Evolutionary conservation across 371 early-diverging fungal species (phyloP), one percentile per base, ranked within the genome.

Genomic region (Syncephalastrum racemosum): DNA sequence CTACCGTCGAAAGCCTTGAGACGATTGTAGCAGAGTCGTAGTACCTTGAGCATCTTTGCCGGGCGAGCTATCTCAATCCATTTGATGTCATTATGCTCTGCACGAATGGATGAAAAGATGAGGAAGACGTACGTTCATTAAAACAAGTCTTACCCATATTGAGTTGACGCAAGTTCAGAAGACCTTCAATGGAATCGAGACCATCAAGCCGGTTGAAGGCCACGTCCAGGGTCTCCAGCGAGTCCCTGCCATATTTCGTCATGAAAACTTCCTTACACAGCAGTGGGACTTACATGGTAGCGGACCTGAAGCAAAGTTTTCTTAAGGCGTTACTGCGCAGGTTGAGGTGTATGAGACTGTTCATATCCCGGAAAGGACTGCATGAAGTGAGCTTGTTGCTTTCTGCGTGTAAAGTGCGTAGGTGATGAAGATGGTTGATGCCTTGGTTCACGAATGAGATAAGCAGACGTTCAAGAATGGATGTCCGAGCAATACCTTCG

Each of bases 1-100:
- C 61, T 59, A 3, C 73, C 68, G 46, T 84, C 75, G 52, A 84
- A 75, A 7, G 67, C 64, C 39, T 64, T 63, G 23, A 84, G 63
- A 13, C 75, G 66, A 57, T 84, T 82, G 44, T 73, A 74, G 19
- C 76, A 75, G 13, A 84, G 44, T 15, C 74, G 66, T 18, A 84
- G 50, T 25, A 75, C 72, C 10, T 72, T 71, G 2, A 82, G 60
- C 14, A 62, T 62, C 20, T 55, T 63, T 57, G 75, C 54, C 0
- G 82, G 75, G n/a, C 65, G 58, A 15, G 66, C 58, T 7, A 81
- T 24, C 12, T 66, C 62, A 12, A 84, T 63, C 44, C 60, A 63
- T 51, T 75, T 70, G 25, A 84, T 72, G 47, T 74, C 66, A 49
- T 84, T 84, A 55, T 80, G 71, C 31, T 78, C 82, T 82, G 62